Conservation (phyloP, 2,329 filamentous ascomycete species). For the Thelonectria blattea region DNA sequence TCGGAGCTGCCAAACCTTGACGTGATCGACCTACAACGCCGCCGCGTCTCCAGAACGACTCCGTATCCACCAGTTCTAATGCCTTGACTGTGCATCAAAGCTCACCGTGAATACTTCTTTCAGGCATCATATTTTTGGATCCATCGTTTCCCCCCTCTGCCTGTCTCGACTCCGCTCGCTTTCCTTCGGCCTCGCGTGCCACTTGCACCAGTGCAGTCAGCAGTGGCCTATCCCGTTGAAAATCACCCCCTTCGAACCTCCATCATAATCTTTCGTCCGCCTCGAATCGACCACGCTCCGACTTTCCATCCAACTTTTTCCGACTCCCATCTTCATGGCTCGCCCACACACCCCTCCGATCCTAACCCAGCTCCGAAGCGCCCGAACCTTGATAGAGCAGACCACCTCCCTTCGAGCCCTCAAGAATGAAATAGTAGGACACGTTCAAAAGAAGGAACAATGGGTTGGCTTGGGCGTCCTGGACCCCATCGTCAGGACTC, state of each 20-base stretch:
- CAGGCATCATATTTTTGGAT: neutral
- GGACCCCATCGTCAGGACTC: constrained; percentile 58
- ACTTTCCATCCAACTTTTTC: constrained; percentile 2
- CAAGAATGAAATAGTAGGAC: constrained; percentile 90
- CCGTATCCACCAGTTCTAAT: constrained; percentile 26
- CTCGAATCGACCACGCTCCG: constrained; percentile 4
- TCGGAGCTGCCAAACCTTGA: constrained; percentile 33
- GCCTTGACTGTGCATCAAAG: constrained; percentile 23
- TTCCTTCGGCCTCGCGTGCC: constrained; percentile 16
- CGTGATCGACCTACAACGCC: constrained; percentile 34
- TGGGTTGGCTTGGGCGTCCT: constrained; percentile 76
- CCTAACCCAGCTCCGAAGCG: constrained; percentile 62
- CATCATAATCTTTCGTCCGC: constrained; percentile 17
- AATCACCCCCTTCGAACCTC: constrained; percentile 22
- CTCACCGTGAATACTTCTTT: constrained; percentile 7
- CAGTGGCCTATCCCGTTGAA: constrained; percentile 23
- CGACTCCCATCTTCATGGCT: constrained; percentile 53
- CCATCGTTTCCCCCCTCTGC: constrained; percentile 13
- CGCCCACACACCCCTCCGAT: constrained; percentile 59
- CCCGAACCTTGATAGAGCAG: constrained; percentile 58
- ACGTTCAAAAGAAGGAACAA: constrained; percentile 83
- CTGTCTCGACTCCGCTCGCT: constrained; percentile 1
- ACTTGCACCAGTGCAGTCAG: constrained; percentile 24
- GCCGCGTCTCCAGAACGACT: constrained; percentile 26
- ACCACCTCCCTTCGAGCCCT: constrained; percentile 70